Evolutionary conservation across 495 filamentous ascomycete genomes (phyloP).

Genomic region (Tuber indicum): DNA sequence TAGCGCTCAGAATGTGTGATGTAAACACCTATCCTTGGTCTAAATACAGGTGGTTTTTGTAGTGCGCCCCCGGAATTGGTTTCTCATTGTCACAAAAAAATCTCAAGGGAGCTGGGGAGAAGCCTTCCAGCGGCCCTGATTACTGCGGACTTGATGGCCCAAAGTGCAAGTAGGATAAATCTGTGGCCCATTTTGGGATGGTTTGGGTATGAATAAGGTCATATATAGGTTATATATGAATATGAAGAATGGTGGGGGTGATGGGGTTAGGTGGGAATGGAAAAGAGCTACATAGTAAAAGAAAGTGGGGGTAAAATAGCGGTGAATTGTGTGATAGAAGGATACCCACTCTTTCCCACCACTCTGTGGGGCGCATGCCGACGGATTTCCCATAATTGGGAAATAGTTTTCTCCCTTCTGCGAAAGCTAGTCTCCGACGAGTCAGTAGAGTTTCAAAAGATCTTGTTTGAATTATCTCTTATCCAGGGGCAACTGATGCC

Average conservation of each 20-base stretch:
- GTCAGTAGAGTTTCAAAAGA: slow-evolving; percentile 5
- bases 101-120: background rate
- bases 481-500: background rate
- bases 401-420: slow-evolving; percentile 46
- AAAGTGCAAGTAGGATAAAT: background rate
- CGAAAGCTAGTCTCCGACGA: slow-evolving; percentile 46
- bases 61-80: background rate
- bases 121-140: background rate
- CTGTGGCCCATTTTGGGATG: background rate
- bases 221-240: background rate
- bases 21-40: background rate
- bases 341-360: slow-evolving; percentile 62
- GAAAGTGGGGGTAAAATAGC: background rate
- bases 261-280: background rate
- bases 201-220: background rate
- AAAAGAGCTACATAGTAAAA: background rate
- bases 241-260: background rate
- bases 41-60: background rate
- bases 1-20: background rate
- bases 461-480: background rate
- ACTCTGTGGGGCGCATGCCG: slow-evolving; percentile 54
- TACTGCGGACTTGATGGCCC: background rate
- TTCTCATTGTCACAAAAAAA: background rate
- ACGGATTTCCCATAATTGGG: slow-evolving; percentile 64
- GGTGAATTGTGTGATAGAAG: slow-evolving; percentile 15